Base-by-base conservation (phyloP, 2,329 filamentous ascomycete species). In the Beauveria pseudobassiana region DNA sequence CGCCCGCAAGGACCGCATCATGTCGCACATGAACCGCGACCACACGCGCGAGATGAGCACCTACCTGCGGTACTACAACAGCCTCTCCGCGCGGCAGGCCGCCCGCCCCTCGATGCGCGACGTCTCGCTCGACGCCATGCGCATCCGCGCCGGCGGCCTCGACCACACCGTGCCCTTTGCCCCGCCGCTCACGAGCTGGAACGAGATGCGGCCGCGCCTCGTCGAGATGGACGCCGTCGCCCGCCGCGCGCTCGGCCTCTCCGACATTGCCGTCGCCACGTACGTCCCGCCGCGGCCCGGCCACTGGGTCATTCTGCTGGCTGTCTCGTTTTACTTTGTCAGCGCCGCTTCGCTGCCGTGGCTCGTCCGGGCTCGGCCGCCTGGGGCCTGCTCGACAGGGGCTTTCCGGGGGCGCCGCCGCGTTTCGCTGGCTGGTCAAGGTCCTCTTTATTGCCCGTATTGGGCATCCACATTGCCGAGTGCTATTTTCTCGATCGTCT, bases 21-120 rank as follows among this genome's bases (percentile, higher is more conserved):
- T 93, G 70, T 80, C 80, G 40, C 93, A 97, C 78, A 95, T 97
- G 90, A 96, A 97, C 77, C 78, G 79, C 49, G 89, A 93, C 74
- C 93, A 96, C 76, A 78, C 81, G 57, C 82, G 85, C 67, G 90
- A 91, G 62, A 85, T 96, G 55, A 77, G 83, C 62, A 82, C 88
- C 70, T 96, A 93, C 75, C 83, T 96, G n/a, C 86, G 86, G 65
- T 84, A 91, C 73, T 91, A 86, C 77, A 80, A 78, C 71, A 73
- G 78, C 18, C 77, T 90, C 50, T 82, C 86, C 18, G 69, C 80
- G 8, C 73, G 76, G 63, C 76, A 81, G 55, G 82, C 87, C 55
- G 76, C 82, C 62, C 76, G 78, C 22, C 85, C 89, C 22, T 74
- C 78, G 8, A 49, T 56, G 54, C 51, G 54, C 60, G 62, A 63